Evolutionary conservation across 1,284 basidiomycete species (phyloP).

Genomic region (Malassezia obtusa): DNA sequence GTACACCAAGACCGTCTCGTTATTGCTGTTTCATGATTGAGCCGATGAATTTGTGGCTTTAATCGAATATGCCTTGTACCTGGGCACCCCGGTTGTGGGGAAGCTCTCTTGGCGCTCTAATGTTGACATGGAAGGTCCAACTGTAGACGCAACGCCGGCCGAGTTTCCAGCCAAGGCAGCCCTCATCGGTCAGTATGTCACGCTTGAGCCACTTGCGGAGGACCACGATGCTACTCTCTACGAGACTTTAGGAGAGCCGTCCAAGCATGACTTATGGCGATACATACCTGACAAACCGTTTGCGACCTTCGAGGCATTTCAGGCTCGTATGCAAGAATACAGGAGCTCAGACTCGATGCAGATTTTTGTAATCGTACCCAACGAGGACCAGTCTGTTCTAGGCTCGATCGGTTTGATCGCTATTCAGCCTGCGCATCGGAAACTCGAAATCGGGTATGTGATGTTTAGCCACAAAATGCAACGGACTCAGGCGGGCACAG

Average conservation of each 20-base stretch:
- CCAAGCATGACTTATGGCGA: neutral
- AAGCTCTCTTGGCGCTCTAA: too few species aligned
- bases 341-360: neutral
- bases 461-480: conserved; percentile 24
- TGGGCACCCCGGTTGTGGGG: too few species aligned
- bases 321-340: neutral
- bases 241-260: neutral
- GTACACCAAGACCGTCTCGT: too few species aligned
- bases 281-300: neutral
- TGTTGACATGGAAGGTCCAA: too few species aligned
- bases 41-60: too few species aligned
- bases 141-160: neutral
- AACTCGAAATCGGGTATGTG: conserved; percentile 29
- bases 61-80: too few species aligned
- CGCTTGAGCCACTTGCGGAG: neutral
- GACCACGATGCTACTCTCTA: neutral
- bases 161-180: neutral
- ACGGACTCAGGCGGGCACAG: conserved; percentile 22
- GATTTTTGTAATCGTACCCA: neutral
- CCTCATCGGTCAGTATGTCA: neutral
- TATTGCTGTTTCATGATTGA: too few species aligned
- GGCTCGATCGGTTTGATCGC: neutral
- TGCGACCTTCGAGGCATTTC: neutral
- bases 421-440: conserved; percentile 18
- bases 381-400: neutral